A percentile compares a stretch with the other conserved stretches of the same genome.
These are phyloP conservation scores for Penicillium sp. DNA, from an alignment of 2,329 filamentous ascomycete species.

Conservation along the genomic window DNA sequence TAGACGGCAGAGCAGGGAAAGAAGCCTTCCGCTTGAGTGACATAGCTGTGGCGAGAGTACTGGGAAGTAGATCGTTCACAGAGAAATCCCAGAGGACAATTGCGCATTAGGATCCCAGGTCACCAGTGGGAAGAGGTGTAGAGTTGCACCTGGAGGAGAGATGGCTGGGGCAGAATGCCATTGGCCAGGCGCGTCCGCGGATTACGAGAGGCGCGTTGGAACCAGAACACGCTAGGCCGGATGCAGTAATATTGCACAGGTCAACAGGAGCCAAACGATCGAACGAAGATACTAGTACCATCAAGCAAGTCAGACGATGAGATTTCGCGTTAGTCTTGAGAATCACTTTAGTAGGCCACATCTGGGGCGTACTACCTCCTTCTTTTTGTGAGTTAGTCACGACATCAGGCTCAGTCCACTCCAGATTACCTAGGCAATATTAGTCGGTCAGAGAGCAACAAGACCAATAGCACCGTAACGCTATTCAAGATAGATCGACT, in stretches of 20 bases:
- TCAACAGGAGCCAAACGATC: no score
- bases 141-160: constrained; percentile 11
- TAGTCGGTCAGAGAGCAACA: no score
- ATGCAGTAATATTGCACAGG: constrained; percentile 29
- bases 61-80: neutral
- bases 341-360: no score
- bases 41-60: constrained; percentile 39
- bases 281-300: no score
- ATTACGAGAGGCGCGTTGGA: constrained; percentile 21
- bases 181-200: constrained; percentile 19
- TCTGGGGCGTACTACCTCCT: no score
- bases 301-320: no score
- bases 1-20: constrained; percentile 45
- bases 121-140: constrained; percentile 1
- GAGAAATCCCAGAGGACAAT: neutral
- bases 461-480: no score
- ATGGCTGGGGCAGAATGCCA: constrained; percentile 19
- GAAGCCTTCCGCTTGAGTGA: constrained; percentile 60
- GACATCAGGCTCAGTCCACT: no score
- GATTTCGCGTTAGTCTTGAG: no score
- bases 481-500: no score
- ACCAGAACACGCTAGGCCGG: constrained; percentile 27
- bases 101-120: neutral
- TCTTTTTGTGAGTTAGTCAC: no score
- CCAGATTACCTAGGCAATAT: no score